These are phyloP conservation scores for Cyberlindnera petersonii DNA, from an alignment of 805 yeast genomes.

Conservation along the genomic window DNA sequence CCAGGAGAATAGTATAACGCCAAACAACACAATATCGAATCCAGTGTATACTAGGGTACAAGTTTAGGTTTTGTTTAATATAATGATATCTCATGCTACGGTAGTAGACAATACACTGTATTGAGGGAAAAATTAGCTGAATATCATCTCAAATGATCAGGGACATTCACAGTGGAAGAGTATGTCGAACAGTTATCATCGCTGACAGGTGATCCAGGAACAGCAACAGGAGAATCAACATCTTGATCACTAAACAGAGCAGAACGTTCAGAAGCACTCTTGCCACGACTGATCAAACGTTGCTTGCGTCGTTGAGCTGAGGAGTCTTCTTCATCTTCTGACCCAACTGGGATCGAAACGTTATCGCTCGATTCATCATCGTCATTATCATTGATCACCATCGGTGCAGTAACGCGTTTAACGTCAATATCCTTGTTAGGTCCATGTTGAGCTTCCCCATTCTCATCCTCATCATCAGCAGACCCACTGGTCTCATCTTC, in stretches of 20 bases:
- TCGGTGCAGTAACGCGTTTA: slow-evolving; percentile 4
- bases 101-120: too few species aligned
- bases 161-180: slow-evolving; percentile 28
- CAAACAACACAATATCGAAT: too few species aligned
- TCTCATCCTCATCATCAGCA: slow-evolving; percentile 15
- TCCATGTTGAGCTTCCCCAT: too few species aligned
- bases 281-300: slow-evolving; percentile 23
- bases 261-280: slow-evolving; percentile 1
- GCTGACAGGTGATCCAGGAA: slow-evolving; percentile 29
- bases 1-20: too few species aligned
- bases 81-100: too few species aligned
- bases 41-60: too few species aligned
- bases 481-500: not conserved
- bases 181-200: slow-evolving; percentile 32
- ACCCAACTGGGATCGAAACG: slow-evolving; percentile 24
- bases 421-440: slow-evolving; percentile 4
- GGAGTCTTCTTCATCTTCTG: slow-evolving; percentile 23
- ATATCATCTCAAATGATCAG: slow-evolving; percentile 12
- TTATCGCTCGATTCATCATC: slow-evolving; percentile 20
- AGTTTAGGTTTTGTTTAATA: too few species aligned
- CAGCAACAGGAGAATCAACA: slow-evolving; percentile 26
- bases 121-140: too few species aligned
- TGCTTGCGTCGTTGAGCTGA: slow-evolving; percentile 25
- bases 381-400: slow-evolving; percentile 5
- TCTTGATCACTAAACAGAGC: slow-evolving; percentile 12